phyloP scores from a whole-genome alignment of 495 filamentous ascomycete genomes.

The Neurospora hispaniola region DNA sequence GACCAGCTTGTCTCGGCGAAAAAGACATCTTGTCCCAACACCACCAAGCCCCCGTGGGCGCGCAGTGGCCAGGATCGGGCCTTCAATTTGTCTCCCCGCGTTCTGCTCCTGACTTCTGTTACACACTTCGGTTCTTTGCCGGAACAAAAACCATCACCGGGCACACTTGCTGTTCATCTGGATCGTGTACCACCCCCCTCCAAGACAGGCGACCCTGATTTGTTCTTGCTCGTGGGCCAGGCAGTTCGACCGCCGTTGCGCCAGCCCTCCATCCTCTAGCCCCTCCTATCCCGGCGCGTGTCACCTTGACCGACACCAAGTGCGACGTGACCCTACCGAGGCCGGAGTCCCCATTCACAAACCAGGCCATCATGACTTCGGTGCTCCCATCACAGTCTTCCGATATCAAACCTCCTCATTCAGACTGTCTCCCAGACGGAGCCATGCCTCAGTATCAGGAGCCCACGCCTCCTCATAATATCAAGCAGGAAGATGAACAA shows the following conservation, averaged over 20 bases:
- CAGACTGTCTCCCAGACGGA: slow-evolving; percentile 23
- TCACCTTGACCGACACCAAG: slow-evolving; percentile 9
- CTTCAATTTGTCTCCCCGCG: background rate
- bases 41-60: slow-evolving; percentile 6
- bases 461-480: slow-evolving; percentile 28
- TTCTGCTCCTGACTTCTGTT: background rate
- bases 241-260: slow-evolving; percentile 10
- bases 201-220: slow-evolving; percentile 12
- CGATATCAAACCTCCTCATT: slow-evolving; percentile 27
- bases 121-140: background rate
- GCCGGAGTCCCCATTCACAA: slow-evolving; percentile 13
- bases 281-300: slow-evolving; percentile 9
- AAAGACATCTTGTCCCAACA: slow-evolving; percentile 11
- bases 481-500: slow-evolving; percentile 35
- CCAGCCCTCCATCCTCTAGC: slow-evolving; percentile 3
- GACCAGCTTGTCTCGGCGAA: slow-evolving; percentile 20
- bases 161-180: background rate
- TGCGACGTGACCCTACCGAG: slow-evolving; percentile 7
- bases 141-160: background rate
- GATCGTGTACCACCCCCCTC: background rate
- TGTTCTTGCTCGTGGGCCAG: slow-evolving; percentile 8
- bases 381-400: slow-evolving; percentile 32
- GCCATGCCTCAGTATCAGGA: slow-evolving; percentile 34
- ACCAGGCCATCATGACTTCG: slow-evolving; percentile 34
- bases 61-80: background rate